These are phyloP conservation scores for Dictyostelium citrinum DNA, from an alignment of 78 protist genomes.

Conservation along the genomic window DNA sequence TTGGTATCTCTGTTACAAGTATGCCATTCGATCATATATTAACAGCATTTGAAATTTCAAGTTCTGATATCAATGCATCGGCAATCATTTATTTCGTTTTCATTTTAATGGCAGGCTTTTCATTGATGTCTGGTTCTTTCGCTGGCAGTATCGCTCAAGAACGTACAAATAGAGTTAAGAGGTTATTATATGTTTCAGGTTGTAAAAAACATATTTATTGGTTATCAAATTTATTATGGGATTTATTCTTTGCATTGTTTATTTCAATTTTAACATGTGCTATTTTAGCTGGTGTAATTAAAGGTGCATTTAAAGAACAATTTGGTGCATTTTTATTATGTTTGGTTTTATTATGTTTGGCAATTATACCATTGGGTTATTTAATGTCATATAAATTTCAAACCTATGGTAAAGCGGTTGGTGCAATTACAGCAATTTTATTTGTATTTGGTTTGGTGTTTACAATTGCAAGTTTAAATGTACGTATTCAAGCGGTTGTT, in stretches of 20 bases:
- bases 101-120: neutral
- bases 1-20: slow-evolving; percentile 1
- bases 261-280: neutral
- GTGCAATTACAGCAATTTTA: slow-evolving; percentile 8
- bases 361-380: slow-evolving; percentile 32
- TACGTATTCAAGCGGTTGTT: neutral
- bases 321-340: neutral
- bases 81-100: slow-evolving; percentile 7
- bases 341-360: neutral
- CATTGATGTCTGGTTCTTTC: slow-evolving; percentile 21
- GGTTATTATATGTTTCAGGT: slow-evolving; percentile 53
- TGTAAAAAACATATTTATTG: slow-evolving; percentile 51
- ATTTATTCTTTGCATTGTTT: neutral
- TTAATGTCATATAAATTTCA: slow-evolving; percentile 5
- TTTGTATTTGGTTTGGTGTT: slow-evolving; percentile 13
- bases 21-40: slow-evolving; percentile 40
- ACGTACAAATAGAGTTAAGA: neutral
- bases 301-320: neutral
- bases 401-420: slow-evolving; percentile 20
- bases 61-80: neutral
- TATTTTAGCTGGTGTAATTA: neutral
- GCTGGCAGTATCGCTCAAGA: slow-evolving; percentile 33
- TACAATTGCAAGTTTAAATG: neutral
- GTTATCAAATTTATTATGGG: slow-evolving; percentile 53
- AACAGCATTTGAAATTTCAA: neutral